Evolutionary conservation across 768 basidiomycete genomes (phyloP), one percentile per base, ranked within the genome.

Genomic region (Phaffia tasmanica): DNA sequence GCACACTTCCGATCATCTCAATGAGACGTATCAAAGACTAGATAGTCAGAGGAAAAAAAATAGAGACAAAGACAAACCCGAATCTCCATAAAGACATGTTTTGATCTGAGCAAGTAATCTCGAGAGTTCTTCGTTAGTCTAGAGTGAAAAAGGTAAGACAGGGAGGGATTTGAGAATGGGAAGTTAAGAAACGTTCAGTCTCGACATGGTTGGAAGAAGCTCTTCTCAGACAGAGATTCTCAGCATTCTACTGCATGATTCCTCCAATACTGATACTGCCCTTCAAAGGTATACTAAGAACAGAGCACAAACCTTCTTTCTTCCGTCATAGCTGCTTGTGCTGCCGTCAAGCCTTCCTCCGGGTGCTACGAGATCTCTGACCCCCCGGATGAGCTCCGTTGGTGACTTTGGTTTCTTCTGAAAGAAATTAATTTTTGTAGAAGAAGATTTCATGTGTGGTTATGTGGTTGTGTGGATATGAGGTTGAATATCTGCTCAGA

Each of bases 71-170:
- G 47, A 77, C 82, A 68, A 70, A 89, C 90, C 92, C 67, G 88
- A 86, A 73, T 94, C 92, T 63, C 91, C 90, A 66, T 85, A 86
- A 57, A 95, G 81, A 72, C 93, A 83, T 18, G 81, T 81, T 79
- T 95, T 95, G 77, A 94, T 87, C 76, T 89, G 88, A 73, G 89
- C 86, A 46, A 94, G 80, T 76, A 87, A 86, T 81, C 89, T 91
- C 21, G 86, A 84, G 21, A 92, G 84, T 70, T 94, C 92, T 70
- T 95, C 92, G 76, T 81, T 84, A 7, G 90, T 88, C 91, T 95
- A 32, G 1, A 25, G 72, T 19, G 57, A 48, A 32, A 54, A 29
- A 58, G 32, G 65, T 30, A 32, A 55, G 65, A 32, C 57, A 57
- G 63, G 51, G 8, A 53, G 49, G 51, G 30, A 54, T 59, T 18